These are phyloP conservation scores for Boletus insuetus DNA, from an alignment of 768 basidiomycete species.

Conservation along the genomic window DNA sequence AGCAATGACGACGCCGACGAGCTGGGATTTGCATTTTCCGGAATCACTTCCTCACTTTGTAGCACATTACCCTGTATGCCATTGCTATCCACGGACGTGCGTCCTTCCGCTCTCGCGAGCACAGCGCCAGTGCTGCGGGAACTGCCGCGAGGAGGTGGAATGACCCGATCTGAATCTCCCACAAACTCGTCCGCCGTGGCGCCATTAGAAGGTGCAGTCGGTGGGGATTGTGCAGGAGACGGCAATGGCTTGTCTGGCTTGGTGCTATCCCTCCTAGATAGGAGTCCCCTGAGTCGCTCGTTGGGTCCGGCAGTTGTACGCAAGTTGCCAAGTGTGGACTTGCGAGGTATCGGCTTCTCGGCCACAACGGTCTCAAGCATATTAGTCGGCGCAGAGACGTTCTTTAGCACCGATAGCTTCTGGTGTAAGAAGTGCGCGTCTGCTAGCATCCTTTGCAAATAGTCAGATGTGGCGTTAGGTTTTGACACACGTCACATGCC, in stretches of 20 bases:
- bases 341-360: slow-evolving; percentile 65
- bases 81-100: slow-evolving; percentile 4
- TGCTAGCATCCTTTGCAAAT: slow-evolving; percentile 59
- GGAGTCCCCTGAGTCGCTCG: slow-evolving; percentile 38
- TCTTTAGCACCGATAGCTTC: slow-evolving; percentile 72
- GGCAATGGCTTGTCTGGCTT: slow-evolving; percentile 29
- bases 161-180: slow-evolving; percentile 19
- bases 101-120: slow-evolving; percentile 6
- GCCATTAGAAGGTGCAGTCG: slow-evolving; percentile 10
- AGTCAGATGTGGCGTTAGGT: slow-evolving; percentile 11
- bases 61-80: neutral
- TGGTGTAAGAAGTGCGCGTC: slow-evolving; percentile 78
- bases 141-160: slow-evolving; percentile 20
- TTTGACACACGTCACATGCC: slow-evolving; percentile 43
- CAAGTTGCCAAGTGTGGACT: slow-evolving; percentile 24
- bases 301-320: slow-evolving; percentile 28
- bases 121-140: slow-evolving; percentile 14
- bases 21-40: slow-evolving; percentile 10
- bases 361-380: slow-evolving; percentile 85
- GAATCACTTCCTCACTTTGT: slow-evolving; percentile 2
- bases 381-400: slow-evolving; percentile 64
- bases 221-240: slow-evolving; percentile 24
- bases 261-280: slow-evolving; percentile 28
- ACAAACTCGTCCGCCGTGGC: slow-evolving; percentile 8
- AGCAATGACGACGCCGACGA: slow-evolving; percentile 1